These are phyloP conservation scores for Paecilomyces dactylethromorphus DNA, from an alignment of 2,329 filamentous ascomycete species.

Conservation along the genomic window DNA sequence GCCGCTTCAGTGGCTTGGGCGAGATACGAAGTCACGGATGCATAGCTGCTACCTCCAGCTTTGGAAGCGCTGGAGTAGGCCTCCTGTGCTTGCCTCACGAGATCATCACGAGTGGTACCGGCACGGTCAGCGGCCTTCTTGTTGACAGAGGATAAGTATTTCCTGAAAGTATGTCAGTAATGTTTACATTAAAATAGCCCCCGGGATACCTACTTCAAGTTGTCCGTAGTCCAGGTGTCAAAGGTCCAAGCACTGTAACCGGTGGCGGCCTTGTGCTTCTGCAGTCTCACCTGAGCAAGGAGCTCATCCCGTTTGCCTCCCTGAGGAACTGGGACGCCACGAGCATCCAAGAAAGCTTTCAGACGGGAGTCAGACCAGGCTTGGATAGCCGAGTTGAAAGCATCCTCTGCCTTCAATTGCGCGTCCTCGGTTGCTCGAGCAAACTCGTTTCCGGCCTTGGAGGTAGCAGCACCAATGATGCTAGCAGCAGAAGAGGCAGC, in stretches of 20 bases:
- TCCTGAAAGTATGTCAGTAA: constrained; percentile 40
- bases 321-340: constrained; percentile 69
- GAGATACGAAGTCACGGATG: constrained; percentile 66
- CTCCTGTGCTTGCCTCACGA: constrained; percentile 52
- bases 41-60: constrained; percentile 41
- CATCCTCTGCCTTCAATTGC: constrained; percentile 55
- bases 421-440: constrained; percentile 68
- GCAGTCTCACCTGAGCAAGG: constrained; percentile 64
- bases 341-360: constrained; percentile 71
- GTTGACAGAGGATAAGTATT: constrained; percentile 44
- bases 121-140: constrained; percentile 55
- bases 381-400: constrained; percentile 57
- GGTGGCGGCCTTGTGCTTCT: constrained; percentile 62
- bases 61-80: constrained; percentile 42
- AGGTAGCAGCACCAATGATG: constrained; percentile 63
- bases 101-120: constrained; percentile 64
- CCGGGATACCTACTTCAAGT: constrained; percentile 52
- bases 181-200: constrained; percentile 46
- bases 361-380: constrained; percentile 70
- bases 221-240: constrained; percentile 67
- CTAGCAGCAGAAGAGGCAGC: constrained; percentile 34
- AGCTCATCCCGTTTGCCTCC: constrained; percentile 65
- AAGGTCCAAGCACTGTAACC: constrained; percentile 72
- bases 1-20: constrained; percentile 57
- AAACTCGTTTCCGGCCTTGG: constrained; percentile 68